phyloP scores from a whole-genome alignment of 345 rosid species.

The Diplotaxis tenuifolia region DNA sequence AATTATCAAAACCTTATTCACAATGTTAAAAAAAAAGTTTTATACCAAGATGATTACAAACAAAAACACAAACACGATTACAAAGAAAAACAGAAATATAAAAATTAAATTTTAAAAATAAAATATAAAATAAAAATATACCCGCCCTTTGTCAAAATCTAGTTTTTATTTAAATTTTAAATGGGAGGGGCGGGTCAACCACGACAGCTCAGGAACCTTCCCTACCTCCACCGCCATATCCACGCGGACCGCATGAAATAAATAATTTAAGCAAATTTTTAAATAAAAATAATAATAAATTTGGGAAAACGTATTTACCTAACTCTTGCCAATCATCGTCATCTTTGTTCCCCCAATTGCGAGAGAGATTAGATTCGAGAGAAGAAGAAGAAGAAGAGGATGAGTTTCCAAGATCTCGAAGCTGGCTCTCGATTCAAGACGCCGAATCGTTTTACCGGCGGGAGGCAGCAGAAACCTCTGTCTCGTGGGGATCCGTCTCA shows the following conservation, averaged over 20 bases:
- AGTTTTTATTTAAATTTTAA: neutral
- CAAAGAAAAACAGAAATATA: no score
- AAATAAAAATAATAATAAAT: neutral
- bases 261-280: neutral
- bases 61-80: no score
- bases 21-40: no score
- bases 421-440: slow-evolving; percentile 36
- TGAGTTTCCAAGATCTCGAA: slow-evolving; percentile 75
- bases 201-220: slow-evolving; percentile 18
- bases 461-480: slow-evolving; percentile 19
- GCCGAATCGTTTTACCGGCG: slow-evolving; percentile 23
- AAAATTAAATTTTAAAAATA: no score
- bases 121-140: no score
- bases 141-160: no score
- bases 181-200: slow-evolving; percentile 2
- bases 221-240: slow-evolving; percentile 3
- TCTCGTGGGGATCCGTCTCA: slow-evolving; percentile 51
- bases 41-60: no score
- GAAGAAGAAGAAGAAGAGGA: slow-evolving; percentile 6
- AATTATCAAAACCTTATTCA: no score
- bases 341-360: neutral
- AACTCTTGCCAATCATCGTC: slow-evolving; percentile 33
- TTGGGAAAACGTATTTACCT: slow-evolving; percentile 15
- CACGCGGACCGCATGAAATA: slow-evolving; percentile 31
- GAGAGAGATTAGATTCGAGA: slow-evolving; percentile 12